Evolutionary conservation across 495 filamentous ascomycete species (phyloP), one percentile per base, ranked within the genome.

Genomic region (Astrothelium macrocarpum): DNA sequence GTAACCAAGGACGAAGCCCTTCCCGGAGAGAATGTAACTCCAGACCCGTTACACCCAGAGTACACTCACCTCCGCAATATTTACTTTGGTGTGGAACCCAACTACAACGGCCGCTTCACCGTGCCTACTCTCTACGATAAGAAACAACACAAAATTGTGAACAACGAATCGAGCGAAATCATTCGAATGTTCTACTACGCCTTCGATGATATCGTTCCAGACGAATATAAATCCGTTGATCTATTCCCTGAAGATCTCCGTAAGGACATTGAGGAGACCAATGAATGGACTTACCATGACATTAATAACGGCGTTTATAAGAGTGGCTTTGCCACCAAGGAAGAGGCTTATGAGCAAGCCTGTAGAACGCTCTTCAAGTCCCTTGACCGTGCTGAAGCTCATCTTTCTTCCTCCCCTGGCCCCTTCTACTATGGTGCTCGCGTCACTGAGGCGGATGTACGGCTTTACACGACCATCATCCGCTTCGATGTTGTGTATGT

Each of bases 401-500:
- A 90, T 65, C 81, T 95, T 5, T 64, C 78, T 32, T 70, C 74
- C n/a, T 78, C 78, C 58, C 66, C 69, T 28, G 81, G 82, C 0
- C 85, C 84, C 28, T 94, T 80, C 73, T 86, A 87, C 68, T 86
- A 87, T 64, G 90, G 90, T 32, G 71, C 81, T 5, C 58, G 71
- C 31, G 73, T 94, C 59, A 95, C 91, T 2, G 91, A 96, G 78
- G 85, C 85, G 0, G 91, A 96, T 75, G 81, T 96, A 60, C 77
- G 91, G 23, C 79, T 94, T 32, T 94, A 84, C 78, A 89, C 90
- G 2, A 95, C 91, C 4, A 86, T 95, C 58, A 76, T 93, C 62
- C 83, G 91, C 34, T 96, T 96, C 76, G 91, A 96, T 69, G 80
- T 84, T 14, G 89, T 94, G 45, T 96, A 96, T 69, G 90, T 95